Base-by-base conservation (phyloP, 352 stramenopile species). In the Pythium aphanidermatum region DNA sequence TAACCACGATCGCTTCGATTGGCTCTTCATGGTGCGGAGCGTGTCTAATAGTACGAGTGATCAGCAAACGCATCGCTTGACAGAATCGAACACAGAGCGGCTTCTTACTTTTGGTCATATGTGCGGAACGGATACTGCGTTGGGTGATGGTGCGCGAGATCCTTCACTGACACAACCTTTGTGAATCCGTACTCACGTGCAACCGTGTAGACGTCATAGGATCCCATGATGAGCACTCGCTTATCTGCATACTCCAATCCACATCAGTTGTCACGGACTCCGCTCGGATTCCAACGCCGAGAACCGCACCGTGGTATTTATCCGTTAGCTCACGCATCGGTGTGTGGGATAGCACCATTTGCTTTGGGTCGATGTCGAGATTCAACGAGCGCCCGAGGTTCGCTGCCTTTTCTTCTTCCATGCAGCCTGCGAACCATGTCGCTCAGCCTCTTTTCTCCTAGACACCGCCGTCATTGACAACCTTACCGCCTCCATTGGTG, bases 261-360 rank as follows among this genome's bases (percentile, higher is more conserved):
- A 39, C 6, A 45, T 48, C 14, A 25, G n/a, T 30, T 14, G 10
- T 28, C 17, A 43, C 17, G 17, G n/a, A n/a, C 8, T 11, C 3
- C 20, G 14, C 2, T 45, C n/a, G n/a, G n/a, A n/a, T 40, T 36
- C 9, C 5, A 37, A 16, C 24, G 16, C 1, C 14, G 2, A 33
- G 16, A 12, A 26, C 53, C 58, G 40, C 46, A 74, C 81, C 68
- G 55, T 59, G 66, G 37, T 83, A 95, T 4, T 59, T 65, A 14
- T 70, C 60, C 5, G 65, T 67, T 16, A 95, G 65, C 47, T 84
- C 70, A 2, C 76, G 77, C 84, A 96, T 95, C 7, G 87, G 87
- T 32, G 83, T 95, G 52, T 96, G 87, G 20, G 84, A 94, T 23
- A 95, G 62, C 19, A 94, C 68, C 73, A 95, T 77, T 39, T 95